Base-by-base conservation (phyloP, 495 filamentous ascomycete species). In the Penicillium cosmopolitanum region DNA sequence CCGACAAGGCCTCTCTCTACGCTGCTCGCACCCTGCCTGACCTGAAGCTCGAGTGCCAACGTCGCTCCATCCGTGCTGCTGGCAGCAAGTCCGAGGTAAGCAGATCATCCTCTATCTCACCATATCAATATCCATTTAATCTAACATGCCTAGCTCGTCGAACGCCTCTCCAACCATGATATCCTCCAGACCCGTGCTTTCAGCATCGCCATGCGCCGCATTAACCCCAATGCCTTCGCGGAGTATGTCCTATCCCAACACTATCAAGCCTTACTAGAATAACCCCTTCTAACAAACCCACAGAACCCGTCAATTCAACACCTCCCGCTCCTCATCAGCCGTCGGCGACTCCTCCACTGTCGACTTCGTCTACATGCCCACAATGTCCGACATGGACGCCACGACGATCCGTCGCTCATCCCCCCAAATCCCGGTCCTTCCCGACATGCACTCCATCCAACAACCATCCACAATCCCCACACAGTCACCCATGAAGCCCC, bases 291-390 rank as follows among this genome's bases (percentile, higher is more conserved):
- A 44, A 19, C 15, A 44, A 16, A 16, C 10, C 42, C n/a, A 54
- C 36, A 64, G 67, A 51, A 69, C 71, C 66, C 85, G 84, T 54
- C 76, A 78, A 64, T 86, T 87, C 80, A 87, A 87, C 71, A 84
- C 82, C 62, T 81, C 77, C 63, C 83, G 82, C 55, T 66, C 78
- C 58, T 73, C 77, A 52, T 85, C 85, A 66, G 67, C 80, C 56
- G 72, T 80, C 57, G 76, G 80, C 60, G 85, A 88, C 75, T 74
- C 71, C 58, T 85, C 83, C 42, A 82, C 85, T 31, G 85, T 88
- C 53, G 86, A 88, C 76, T 85, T 87, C 61, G 80, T 80, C 64
- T 87, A 81, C 77, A 74, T 89, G 71, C 86, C 86, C 33, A 73
- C 79, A 53, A 65, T 78, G 66, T 71, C 74, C 50, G 77, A 80